Evolutionary conservation across 2,329 filamentous ascomycete species (phyloP).

Genomic region (Aspergillus clavatus): DNA sequence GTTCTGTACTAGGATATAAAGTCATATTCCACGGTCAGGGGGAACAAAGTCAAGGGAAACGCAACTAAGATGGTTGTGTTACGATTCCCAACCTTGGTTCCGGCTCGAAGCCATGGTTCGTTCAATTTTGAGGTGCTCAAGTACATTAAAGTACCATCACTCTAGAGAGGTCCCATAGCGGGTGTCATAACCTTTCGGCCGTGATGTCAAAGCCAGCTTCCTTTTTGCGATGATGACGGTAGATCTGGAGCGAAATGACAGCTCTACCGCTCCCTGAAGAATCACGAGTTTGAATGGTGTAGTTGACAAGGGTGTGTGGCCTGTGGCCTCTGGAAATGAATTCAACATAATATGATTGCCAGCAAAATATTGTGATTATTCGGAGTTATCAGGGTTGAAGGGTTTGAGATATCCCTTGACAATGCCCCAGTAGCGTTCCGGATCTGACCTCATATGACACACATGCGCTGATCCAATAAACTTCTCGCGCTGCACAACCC

Average conservation of each 20-base stretch:
- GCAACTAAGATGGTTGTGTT: not conserved
- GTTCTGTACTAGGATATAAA: not conserved
- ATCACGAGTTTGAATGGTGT: not conserved
- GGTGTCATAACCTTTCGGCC: too few relatives aligned
- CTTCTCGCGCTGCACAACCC: constrained; percentile 31
- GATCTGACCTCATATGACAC: constrained; percentile 36
- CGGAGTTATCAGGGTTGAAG: constrained; percentile 7
- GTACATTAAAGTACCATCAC: too few relatives aligned
- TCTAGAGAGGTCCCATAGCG: too few relatives aligned
- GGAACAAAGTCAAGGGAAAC: not conserved
- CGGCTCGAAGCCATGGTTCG: not conserved
- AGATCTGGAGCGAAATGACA: too few relatives aligned
- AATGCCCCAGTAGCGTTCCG: constrained; percentile 38
- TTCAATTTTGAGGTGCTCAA: not conserved
- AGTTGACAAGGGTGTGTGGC: too few relatives aligned
- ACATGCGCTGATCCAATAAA: constrained; percentile 38
- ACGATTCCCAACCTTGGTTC: not conserved
- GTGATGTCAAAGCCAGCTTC: too few relatives aligned
- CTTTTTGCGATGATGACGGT: too few relatives aligned
- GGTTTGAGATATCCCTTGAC: constrained; percentile 23
- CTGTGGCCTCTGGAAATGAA: too few relatives aligned
- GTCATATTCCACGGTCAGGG: not conserved
- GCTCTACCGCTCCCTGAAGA: too few relatives aligned
- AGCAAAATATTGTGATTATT: not conserved
- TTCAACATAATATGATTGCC: too few relatives aligned